phyloP scores from a whole-genome alignment of 208 protist genomes.

The Wallacemonas sp. region DNA sequence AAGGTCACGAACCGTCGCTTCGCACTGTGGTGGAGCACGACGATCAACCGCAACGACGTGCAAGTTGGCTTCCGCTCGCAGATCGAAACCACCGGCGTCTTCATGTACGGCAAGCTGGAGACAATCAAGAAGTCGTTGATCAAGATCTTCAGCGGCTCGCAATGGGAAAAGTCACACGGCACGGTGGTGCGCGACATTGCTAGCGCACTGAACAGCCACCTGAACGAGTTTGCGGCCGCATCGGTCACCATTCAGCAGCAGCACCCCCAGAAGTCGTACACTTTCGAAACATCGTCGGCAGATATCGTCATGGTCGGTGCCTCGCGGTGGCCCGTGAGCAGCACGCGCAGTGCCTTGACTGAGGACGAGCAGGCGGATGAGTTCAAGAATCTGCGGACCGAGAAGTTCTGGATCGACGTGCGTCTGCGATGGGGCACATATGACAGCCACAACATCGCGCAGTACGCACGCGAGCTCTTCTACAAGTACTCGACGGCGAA shows the following conservation, averaged over 20 bases:
- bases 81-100: conserved; percentile 99
- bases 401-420: conserved; percentile 99
- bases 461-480: conserved; percentile 99
- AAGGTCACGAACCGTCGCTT: conserved; percentile 99
- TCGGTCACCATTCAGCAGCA: conserved; percentile 98
- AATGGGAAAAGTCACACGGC: conserved; percentile 99
- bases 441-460: conserved; percentile 99
- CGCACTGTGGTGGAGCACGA: conserved; percentile 99
- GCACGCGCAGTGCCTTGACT: conserved; percentile 82
- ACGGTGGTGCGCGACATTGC: conserved; percentile 99
- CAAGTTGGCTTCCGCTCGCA: conserved; percentile 99
- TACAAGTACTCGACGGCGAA: conserved; percentile 99
- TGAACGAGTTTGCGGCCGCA: conserved; percentile 99
- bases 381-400: conserved; percentile 74
- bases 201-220: conserved; percentile 97
- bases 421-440: conserved; percentile 99
- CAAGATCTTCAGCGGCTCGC: conserved; percentile 99
- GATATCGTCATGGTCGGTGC: conserved; percentile 97
- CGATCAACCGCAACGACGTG: conserved; percentile 99
- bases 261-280: conserved; percentile 92
- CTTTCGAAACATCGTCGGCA: conserved; percentile 92
- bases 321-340: conserved; percentile 94
- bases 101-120: conserved; percentile 99
- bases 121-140: conserved; percentile 99
- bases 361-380: conserved; percentile 78